Conservation (phyloP, 139 green algal species). For the Trebouxia sp. region DNA sequence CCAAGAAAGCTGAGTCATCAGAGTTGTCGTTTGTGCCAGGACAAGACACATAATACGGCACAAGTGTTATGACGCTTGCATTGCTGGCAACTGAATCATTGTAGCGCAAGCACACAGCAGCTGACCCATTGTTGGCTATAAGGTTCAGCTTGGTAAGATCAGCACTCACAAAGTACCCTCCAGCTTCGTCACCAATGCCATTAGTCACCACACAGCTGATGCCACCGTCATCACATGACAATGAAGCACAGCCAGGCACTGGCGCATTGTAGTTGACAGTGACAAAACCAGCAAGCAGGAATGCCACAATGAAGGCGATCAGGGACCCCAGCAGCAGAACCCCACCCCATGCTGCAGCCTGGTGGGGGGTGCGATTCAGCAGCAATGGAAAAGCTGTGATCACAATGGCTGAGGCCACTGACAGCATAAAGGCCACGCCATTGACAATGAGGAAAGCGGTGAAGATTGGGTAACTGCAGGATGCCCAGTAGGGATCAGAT, state of each 20-base stretch:
- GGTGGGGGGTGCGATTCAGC: not conserved
- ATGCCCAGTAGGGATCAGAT: not conserved
- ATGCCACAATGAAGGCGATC: conserved; percentile 7
- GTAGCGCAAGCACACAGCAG: not conserved
- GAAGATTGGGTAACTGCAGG: not conserved
- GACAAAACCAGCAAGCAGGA: not conserved
- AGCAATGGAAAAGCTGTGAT: not conserved
- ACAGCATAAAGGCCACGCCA: conserved; percentile 1
- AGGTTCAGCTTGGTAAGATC: too few species aligned
- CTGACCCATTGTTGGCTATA: not conserved
- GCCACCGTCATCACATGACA: not conserved
- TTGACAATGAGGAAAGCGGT: conserved; percentile 1
- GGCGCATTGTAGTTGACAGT: not conserved
- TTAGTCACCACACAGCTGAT: not conserved
- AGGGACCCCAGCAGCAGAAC: not conserved
- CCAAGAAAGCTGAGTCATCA: too few species aligned
- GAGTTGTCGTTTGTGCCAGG: too few species aligned
- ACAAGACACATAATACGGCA: too few species aligned
- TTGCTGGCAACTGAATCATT: not conserved
- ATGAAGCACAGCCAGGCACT: not conserved
- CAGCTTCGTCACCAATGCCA: too few species aligned
- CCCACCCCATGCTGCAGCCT: not conserved
- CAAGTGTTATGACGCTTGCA: not conserved
- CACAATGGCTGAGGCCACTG: not conserved
- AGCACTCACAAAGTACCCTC: too few species aligned